These are phyloP conservation scores for Pleurotus platypus DNA, from an alignment of 768 basidiomycete species.

Conservation along the genomic window DNA sequence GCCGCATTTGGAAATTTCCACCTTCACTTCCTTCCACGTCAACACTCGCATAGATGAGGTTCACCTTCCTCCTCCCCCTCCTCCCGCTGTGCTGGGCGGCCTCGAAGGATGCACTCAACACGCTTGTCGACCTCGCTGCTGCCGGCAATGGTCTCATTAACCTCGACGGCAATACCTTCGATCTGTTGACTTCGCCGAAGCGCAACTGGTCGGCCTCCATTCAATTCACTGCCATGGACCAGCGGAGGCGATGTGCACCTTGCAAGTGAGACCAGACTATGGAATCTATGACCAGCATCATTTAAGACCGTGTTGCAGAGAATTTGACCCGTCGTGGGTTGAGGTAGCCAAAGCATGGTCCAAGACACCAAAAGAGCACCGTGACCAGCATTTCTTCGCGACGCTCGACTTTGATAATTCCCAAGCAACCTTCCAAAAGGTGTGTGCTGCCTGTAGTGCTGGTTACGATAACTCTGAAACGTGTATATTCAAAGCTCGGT, in stretches of 20 bases:
- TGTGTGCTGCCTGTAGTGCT: constrained; percentile 22
- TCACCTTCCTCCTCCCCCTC: constrained; percentile 20
- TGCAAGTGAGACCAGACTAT: constrained; percentile 67
- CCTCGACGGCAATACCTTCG: constrained; percentile 72
- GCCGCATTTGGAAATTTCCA: constrained; percentile 5
- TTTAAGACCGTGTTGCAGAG: constrained; percentile 38
- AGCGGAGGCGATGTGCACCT: constrained; percentile 80
- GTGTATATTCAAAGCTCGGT: constrained; percentile 52
- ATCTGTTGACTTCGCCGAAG: constrained; percentile 68
- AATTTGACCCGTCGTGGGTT: constrained; percentile 83
- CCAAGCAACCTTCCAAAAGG: constrained; percentile 76
- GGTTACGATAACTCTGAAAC: not conserved
- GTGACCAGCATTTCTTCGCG: constrained; percentile 88
- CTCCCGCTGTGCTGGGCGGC: constrained; percentile 28
- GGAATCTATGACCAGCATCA: not conserved
- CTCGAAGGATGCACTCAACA: constrained; percentile 28
- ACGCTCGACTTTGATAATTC: constrained; percentile 85
- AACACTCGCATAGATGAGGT: constrained; percentile 14
- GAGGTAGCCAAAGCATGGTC: constrained; percentile 84
- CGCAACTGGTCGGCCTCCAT: constrained; percentile 88
- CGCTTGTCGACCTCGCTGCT: constrained; percentile 67
- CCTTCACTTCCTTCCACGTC: constrained; percentile 22
- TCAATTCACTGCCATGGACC: constrained; percentile 84
- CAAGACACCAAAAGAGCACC: constrained; percentile 50
- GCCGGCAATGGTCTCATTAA: constrained; percentile 77